These are phyloP conservation scores for Gynandropsis gynandra DNA, from an alignment of 345 rosid species.

Conservation along the genomic window DNA sequence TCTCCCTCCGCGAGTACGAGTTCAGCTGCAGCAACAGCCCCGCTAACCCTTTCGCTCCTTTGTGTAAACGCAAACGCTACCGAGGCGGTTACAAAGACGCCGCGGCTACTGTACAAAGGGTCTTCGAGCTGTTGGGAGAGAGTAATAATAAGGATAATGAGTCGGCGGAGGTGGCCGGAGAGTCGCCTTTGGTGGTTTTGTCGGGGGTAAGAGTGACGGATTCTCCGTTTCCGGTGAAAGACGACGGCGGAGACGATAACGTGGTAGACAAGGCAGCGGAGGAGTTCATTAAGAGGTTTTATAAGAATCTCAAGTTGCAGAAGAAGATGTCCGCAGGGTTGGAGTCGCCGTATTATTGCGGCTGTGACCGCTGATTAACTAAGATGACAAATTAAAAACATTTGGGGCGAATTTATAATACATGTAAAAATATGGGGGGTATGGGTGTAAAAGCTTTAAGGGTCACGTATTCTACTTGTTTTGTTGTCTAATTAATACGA, in stretches of 20 bases:
- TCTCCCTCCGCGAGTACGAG: constrained; percentile 50
- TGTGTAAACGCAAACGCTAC: constrained; percentile 37
- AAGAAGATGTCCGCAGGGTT: constrained; percentile 26
- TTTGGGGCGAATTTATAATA: background rate
- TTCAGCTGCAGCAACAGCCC: constrained; percentile 71
- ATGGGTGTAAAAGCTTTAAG: too few relatives aligned
- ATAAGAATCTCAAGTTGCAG: constrained; percentile 53
- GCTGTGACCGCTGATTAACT: constrained; percentile 37
- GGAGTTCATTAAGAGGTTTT: constrained; percentile 65
- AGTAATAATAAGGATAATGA: constrained; percentile 18
- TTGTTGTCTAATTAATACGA: too few relatives aligned
- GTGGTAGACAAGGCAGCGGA: constrained; percentile 70
- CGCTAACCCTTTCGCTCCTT: constrained; percentile 25
- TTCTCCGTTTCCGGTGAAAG: constrained; percentile 70
- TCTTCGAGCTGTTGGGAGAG: constrained; percentile 58
- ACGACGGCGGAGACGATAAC: constrained; percentile 43
- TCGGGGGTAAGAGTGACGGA: constrained; percentile 67
- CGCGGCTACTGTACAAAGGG: constrained; percentile 52
- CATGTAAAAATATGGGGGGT: constrained; percentile 12
- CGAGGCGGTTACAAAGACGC: constrained; percentile 38
- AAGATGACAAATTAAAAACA: background rate
- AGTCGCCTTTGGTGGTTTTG: constrained; percentile 33
- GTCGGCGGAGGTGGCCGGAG: constrained; percentile 15
- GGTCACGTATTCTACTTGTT: too few relatives aligned
- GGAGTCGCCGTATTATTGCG: constrained; percentile 43